Percentiles rank a stretch among this genome's conserved stretches.
Evolutionary conservation across 768 basidiomycete genomes (phyloP).

Genomic region (Boletus sp.): DNA sequence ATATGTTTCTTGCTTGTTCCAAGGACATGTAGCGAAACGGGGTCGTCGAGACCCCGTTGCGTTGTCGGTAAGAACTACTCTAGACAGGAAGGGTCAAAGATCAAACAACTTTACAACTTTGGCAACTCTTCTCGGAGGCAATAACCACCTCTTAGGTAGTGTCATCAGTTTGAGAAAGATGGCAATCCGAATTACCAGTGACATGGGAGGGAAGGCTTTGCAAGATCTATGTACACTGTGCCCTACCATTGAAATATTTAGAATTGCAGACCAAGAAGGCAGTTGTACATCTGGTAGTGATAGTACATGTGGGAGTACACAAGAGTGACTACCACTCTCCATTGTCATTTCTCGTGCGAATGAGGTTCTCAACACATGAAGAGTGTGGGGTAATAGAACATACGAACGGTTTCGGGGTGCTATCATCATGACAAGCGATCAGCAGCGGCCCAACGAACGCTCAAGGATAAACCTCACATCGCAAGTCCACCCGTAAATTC

Average conservation of each 20-base stretch:
- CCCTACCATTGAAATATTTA: neutral
- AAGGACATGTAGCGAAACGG: neutral
- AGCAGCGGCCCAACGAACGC: neutral
- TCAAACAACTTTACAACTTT: constrained; percentile 5
- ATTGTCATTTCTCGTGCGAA: constrained; percentile 8
- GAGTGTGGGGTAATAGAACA: constrained; percentile 22
- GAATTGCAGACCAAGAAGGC: neutral
- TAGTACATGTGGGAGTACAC: neutral
- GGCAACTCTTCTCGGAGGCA: too few relatives aligned
- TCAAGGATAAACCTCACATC: constrained; percentile 7
- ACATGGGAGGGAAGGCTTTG: too few relatives aligned
- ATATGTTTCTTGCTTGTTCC: constrained; percentile 14
- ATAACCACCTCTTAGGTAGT: too few relatives aligned
- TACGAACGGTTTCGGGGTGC: constrained; percentile 24
- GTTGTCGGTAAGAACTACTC: neutral
- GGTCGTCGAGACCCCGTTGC: neutral
- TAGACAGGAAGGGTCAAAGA: neutral
- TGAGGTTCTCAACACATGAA: constrained; percentile 9
- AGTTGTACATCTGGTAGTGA: neutral
- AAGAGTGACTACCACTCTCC: neutral
- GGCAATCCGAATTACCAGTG: too few relatives aligned
- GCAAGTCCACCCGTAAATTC: constrained; percentile 25
- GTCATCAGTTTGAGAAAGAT: too few relatives aligned
- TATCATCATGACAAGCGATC: constrained; percentile 4
- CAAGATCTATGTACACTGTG: too few relatives aligned